Base-by-base conservation (phyloP, 1,284 basidiomycete species). In the Sanghuangporus baumii region DNA sequence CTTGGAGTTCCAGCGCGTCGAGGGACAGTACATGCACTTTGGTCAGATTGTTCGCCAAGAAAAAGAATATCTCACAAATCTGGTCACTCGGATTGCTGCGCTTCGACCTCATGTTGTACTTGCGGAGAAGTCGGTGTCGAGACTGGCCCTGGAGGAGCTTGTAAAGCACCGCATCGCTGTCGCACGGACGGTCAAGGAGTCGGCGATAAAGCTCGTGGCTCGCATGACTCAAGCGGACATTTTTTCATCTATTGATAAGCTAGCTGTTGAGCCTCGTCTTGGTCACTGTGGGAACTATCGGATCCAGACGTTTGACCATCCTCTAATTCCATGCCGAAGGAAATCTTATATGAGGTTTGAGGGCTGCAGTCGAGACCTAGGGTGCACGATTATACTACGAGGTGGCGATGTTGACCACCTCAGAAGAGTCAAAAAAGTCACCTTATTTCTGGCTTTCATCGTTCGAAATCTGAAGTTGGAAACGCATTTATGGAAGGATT, bases 301-400 rank as follows among this genome's bases (percentile, higher is more conserved):
- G 50, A 85, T 98, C 20, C 94, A 98, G 74, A 98, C 96, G 0
- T 98, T 93, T 73, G 94, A 98, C 69, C 94, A 98, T 73, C 84
- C 86, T 5, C 78, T 94, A 38, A 96, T 98, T 43, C 94, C 96
- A 7, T 94, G 93, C 14, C 83, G 85, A 46, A 82, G 96, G 61
- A 99, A 99, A 79, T 94, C 95, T 0, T 91, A 95, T 71, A 96
- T 99, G 93, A 88, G 96, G 1, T 98, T 99, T 71, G 94, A 97
- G 73, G 97, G 96, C 0, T 96, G 94, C 70, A 89, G 86, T 70
- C 85, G 86, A 59, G 93, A 96, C 67, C 90, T 94, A 79, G 95
- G 96, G 0, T 97, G 95, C 68, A 98, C 96, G 0, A 89, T 99
- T 67, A 82, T 99, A 34, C 75, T 99, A 31, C 84, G 97, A 50